Conservation (phyloP, 148 eudicot genomes). For the Chenopodium suecicum region DNA sequence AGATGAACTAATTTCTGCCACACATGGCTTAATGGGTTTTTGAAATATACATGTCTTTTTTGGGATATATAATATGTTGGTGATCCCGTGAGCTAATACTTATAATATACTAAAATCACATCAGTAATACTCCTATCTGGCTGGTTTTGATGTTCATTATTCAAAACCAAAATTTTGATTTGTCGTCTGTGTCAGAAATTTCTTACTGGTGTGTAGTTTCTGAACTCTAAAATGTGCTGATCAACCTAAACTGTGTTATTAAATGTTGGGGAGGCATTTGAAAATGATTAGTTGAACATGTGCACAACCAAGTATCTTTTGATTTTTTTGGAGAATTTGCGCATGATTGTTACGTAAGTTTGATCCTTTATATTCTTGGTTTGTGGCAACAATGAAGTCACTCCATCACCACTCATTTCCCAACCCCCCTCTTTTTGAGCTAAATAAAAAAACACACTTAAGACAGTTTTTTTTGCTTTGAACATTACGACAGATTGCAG, state of each 20-base stretch:
- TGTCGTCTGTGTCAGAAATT: not conserved
- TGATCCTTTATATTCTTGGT: not conserved
- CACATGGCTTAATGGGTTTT: not conserved
- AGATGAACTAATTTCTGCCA: not conserved
- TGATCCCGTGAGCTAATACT: not conserved
- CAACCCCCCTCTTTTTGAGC: not conserved
- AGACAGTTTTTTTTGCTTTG: not conserved
- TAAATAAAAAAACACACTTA: too few species aligned
- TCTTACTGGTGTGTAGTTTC: not conserved
- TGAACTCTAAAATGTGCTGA: not conserved
- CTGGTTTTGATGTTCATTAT: not conserved
- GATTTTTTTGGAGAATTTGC: not conserved
- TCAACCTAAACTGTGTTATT: too few species aligned
- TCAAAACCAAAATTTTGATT: not conserved
- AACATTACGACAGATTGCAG: constrained; percentile 50
- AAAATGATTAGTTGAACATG: not conserved
- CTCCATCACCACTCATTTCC: not conserved
- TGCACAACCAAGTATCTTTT: not conserved
- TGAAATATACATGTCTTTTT: not conserved
- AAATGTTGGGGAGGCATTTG: not conserved
- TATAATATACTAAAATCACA: not conserved
- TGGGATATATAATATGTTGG: not conserved
- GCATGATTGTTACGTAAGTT: not conserved
- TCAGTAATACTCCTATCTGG: not conserved
- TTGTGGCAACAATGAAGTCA: not conserved